Base-by-base conservation (phyloP, 108 stramenopile genomes). In the Cylindrotheca fusiformis region DNA sequence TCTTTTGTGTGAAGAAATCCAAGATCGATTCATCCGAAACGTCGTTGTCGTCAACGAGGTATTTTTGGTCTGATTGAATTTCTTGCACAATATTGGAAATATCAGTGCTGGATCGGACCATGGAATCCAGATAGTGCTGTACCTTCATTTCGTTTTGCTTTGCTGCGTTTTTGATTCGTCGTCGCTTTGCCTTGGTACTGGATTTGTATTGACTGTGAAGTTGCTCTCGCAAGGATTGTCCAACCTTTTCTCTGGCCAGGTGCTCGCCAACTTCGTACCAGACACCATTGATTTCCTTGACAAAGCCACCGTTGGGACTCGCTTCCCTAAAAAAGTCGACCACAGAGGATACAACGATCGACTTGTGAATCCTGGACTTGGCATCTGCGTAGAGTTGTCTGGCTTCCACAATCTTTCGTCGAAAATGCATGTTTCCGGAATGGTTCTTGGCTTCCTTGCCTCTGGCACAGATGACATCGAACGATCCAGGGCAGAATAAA, bases 171-270 rank as follows among this genome's bases (percentile, higher is more conserved):
- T 41, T 41, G 36, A 41, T 41, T 55, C 61, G 69, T 48, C 61
- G 46, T 29, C 78, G 55, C 53, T 66, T 66, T 30, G 73, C 60
- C 52, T 77, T 77, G 61, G 76, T 54, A 48, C 72, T 74, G 1
- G 76, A 74, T 24, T 50, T 58, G 60, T 80, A 75, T 10, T 56
- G 22, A 2, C 54, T 58, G 29, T 76, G 66, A 21, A 80, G 57
- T 21, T 64, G 31, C 25, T 80, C 79, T 2, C 79, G 74, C 18
- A 80, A 75, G 32, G 48, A 46, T 49, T 80, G 79, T 19, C 69
- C 69, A 33, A 75, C 66, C 52, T 76, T 75, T 31, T 80, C 79
- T 20, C 76, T 55, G 3, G 76, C 76, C 33, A 77, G 49, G 32
- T 66, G 60, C 45, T 71, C 76, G 3, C 69, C 65, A 2, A 65